These are phyloP conservation scores for Picochlorum costavermella DNA, from an alignment of 139 green algal species.

Conservation along the genomic window DNA sequence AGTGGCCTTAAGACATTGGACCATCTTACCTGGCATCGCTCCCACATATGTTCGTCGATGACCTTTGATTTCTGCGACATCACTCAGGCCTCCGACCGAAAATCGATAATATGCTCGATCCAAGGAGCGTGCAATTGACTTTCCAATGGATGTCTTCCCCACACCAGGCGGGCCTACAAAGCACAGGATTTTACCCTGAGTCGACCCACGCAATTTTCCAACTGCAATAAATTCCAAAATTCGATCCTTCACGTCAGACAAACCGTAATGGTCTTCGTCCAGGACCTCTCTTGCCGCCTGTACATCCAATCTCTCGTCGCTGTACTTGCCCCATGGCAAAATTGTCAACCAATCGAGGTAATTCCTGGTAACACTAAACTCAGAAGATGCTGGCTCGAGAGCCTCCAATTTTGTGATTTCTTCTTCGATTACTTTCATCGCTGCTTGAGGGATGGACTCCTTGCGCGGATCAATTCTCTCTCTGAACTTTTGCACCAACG, in stretches of 20 bases:
- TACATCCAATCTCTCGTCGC: conserved; percentile 79
- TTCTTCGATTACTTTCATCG: conserved; percentile 65
- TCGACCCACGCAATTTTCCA: conserved; percentile 59
- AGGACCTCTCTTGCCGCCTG: conserved; percentile 64
- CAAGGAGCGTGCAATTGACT: conserved; percentile 75
- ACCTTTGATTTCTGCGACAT: conserved; percentile 96
- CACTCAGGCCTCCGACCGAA: conserved; percentile 81
- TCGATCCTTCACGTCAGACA: conserved; percentile 92
- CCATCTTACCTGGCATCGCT: conserved; percentile 97
- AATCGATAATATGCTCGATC: conserved; percentile 87
- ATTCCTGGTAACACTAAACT: conserved; percentile 96
- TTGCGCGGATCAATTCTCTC: conserved; percentile 34
- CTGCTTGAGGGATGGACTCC: conserved; percentile 29
- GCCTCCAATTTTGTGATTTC: conserved; percentile 83
- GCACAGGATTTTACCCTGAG: conserved; percentile 91
- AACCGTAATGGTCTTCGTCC: conserved; percentile 92
- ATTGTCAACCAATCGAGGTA: conserved; percentile 97
- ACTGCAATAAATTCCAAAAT: conserved; percentile 98
- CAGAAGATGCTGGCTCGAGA: conserved; percentile 77
- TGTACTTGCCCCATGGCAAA: conserved; percentile 79
- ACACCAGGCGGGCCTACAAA: conserved; percentile 88
- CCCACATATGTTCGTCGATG: conserved; percentile 94
- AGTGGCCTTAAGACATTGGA: conserved; percentile 91
- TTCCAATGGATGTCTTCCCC: conserved; percentile 88
- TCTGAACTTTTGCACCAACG: conserved; percentile 69